Base-by-base conservation (phyloP, 345 rosid genomes). In the Euphorbia peplus region DNA sequence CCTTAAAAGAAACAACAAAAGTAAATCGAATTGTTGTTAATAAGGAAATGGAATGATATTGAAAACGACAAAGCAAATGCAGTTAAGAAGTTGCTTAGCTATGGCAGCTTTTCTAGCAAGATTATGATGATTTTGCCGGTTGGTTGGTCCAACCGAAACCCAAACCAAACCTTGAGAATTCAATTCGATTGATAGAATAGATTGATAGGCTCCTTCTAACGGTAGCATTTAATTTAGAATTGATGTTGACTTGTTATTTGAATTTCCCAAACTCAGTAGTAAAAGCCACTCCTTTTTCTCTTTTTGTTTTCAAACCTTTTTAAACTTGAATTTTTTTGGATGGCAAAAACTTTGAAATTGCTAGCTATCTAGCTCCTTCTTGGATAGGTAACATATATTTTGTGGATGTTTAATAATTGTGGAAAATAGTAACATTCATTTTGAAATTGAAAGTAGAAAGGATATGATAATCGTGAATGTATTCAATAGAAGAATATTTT, bases 61-160 rank as follows among this genome's bases (percentile, higher is more conserved):
- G 74, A 52, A 79, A 74, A 67, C 9, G 71, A 72, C 63, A 72
- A 57, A 66, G 73, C 53, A 75, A 73, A 15, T 64, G 63, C 16
- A 30, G 76, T 74, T 71, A 57, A 68, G 83, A 67, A 74, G 58
- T 25, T 55, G 29, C 32, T 46, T 64, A 1, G 44, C 29, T 54
- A 18, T 44, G 50, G 18, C 66, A 55, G 48, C 82, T 81, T 85
- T 78, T 70, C 71, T 77, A 51, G 39, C 53, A 79, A 79, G 69
- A 60, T 63, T 28, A 16, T 2, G 41, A 69, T 75, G 52, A 75
- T 78, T 51, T 60, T 75, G 84, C 74, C 57, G 88, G 83, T 87
- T 71, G 86, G 58, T 82, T 73, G 70, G 65, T n/a, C n/a, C n/a
- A n/a, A n/a, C n/a, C n/a, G n/a, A n/a, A n/a, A n/a, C n/a, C n/a